These are phyloP conservation scores for Kokia cookei DNA, from an alignment of 441 rosid genomes.

Conservation along the genomic window DNA sequence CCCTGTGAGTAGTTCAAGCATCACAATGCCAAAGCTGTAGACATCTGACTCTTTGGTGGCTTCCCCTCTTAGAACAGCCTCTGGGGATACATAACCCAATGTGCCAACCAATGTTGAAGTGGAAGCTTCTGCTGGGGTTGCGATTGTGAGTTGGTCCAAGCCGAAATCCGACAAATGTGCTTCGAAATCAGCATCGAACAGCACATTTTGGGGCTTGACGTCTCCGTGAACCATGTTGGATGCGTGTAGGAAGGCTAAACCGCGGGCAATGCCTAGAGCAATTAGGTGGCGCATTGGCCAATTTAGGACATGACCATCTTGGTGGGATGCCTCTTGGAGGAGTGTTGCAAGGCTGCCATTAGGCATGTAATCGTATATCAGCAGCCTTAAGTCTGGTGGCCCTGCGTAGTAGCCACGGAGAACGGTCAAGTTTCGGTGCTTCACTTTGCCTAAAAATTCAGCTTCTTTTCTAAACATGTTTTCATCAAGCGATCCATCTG, in stretches of 20 bases:
- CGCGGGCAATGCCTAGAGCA: conserved; percentile 88
- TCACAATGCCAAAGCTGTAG: conserved; percentile 88
- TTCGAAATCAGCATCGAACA: conserved; percentile 73
- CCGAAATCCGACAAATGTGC: conserved; percentile 70
- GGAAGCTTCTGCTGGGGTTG: conserved; percentile 65
- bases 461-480: conserved; percentile 82
- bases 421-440: conserved; percentile 81
- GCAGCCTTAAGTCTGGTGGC: conserved; percentile 75
- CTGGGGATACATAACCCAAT: conserved; percentile 78
- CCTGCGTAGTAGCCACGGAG: conserved; percentile 90
- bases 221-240: conserved; percentile 76
- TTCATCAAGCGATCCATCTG: conserved; percentile 66
- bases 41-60: conserved; percentile 73
- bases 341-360: conserved; percentile 90
- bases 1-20: conserved; percentile 85
- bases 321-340: conserved; percentile 96
- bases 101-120: conserved; percentile 69
- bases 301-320: conserved; percentile 93
- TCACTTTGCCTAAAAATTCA: conserved; percentile 72
- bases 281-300: conserved; percentile 99
- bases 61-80: conserved; percentile 64
- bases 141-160: conserved; percentile 42
- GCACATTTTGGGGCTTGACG: conserved; percentile 66
- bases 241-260: conserved; percentile 80
- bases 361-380: conserved; percentile 94